phyloP scores from a whole-genome alignment of 441 rosid species.

The Euphorbia celastroides region DNA sequence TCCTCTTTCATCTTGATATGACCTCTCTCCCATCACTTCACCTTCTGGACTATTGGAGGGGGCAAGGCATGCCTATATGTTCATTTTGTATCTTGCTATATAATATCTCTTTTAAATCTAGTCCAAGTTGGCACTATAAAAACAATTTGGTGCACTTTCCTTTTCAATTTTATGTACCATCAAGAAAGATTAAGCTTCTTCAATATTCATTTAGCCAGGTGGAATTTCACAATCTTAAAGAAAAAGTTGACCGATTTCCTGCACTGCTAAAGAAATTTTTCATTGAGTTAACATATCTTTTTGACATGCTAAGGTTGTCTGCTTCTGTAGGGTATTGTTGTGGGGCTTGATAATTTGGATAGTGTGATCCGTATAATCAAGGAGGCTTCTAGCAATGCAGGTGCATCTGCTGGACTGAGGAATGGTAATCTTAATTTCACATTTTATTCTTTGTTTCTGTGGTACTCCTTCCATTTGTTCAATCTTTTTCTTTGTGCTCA shows the following conservation, averaged over 20 bases:
- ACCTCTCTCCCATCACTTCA: neutral
- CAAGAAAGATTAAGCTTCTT: neutral
- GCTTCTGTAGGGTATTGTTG: slow-evolving; percentile 62
- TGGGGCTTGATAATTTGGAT: slow-evolving; percentile 83
- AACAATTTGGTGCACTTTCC: neutral
- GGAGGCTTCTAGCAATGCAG: slow-evolving; percentile 60
- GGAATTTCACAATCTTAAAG: neutral
- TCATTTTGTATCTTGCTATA: neutral
- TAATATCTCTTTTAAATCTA: neutral
- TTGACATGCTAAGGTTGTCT: slow-evolving; percentile 8
- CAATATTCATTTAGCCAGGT: neutral
- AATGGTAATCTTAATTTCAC: too few relatives aligned
- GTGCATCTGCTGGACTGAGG: slow-evolving; percentile 73
- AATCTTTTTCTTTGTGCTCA: too few relatives aligned
- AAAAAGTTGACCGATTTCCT: neutral
- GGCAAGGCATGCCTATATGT: neutral
- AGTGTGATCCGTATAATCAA: slow-evolving; percentile 56
- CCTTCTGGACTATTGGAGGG: neutral
- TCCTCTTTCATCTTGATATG: neutral
- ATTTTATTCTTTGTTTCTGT: too few relatives aligned
- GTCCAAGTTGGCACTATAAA: neutral
- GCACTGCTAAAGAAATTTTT: neutral
- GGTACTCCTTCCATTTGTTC: too few relatives aligned
- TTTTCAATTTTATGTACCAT: neutral
- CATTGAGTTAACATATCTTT: neutral